Evolutionary conservation across 257 asterid species (phyloP).

Genomic region (Anisodus acutangulus): DNA sequence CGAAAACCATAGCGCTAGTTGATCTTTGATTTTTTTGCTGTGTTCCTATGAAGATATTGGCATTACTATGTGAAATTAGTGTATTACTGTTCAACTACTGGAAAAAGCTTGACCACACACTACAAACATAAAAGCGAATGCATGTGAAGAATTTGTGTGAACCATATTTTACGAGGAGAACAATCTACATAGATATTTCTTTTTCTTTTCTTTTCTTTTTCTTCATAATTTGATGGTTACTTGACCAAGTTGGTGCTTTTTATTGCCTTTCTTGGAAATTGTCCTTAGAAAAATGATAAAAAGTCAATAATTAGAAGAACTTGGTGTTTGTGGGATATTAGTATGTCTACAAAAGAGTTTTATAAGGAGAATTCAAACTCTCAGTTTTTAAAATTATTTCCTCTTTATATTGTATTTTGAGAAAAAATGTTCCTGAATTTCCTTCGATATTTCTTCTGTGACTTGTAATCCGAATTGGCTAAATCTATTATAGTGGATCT

Average conservation of each 20-base stretch:
- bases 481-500: no score
- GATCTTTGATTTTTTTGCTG: conserved; percentile 28
- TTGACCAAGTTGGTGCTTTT: neutral
- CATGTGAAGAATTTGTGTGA: conserved; percentile 40
- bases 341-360: neutral
- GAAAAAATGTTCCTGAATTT: neutral
- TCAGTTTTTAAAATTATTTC: neutral
- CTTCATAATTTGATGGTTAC: neutral
- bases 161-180: conserved; percentile 37
- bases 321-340: neutral
- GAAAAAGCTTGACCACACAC: conserved; percentile 6
- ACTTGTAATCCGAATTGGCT: no score
- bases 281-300: neutral
- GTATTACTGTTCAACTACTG: neutral
- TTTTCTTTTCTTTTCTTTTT: neutral
- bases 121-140: neutral
- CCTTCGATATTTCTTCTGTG: no score
- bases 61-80: conserved; percentile 22
- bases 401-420: neutral
- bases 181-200: neutral
- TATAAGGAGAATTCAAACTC: neutral
- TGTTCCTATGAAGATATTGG: neutral
- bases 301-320: neutral
- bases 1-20: conserved; percentile 32
- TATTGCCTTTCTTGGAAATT: neutral